These are phyloP conservation scores for Xylariaceae sp. DNA, from an alignment of 2,329 filamentous ascomycete species.

Conservation along the genomic window DNA sequence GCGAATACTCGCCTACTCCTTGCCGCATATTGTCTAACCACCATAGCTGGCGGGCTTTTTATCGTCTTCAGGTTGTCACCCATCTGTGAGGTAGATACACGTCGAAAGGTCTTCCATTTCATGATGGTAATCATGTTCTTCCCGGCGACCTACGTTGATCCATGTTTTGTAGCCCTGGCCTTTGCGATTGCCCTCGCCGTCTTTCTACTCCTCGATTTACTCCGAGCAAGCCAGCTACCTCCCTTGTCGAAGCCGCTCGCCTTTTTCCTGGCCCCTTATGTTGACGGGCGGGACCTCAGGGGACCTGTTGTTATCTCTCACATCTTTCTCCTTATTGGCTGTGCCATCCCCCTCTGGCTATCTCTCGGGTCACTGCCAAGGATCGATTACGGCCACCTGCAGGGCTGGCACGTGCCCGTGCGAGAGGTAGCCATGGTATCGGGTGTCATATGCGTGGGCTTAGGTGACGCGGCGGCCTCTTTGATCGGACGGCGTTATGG, in stretches of 20 bases:
- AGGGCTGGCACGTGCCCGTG: conserved; percentile 68
- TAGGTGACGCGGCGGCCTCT: conserved; percentile 90
- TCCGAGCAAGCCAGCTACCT: conserved; percentile 85
- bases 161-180: conserved; percentile 73
- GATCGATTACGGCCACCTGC: conserved; percentile 48
- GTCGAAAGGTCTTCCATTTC: conserved; percentile 95
- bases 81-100: conserved; percentile 86
- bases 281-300: conserved; percentile 86
- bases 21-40: conserved; percentile 63
- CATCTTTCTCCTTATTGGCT: conserved; percentile 91
- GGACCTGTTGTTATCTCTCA: conserved; percentile 94
- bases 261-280: conserved; percentile 83
- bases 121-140: conserved; percentile 97
- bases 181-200: conserved; percentile 73
- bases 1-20: conserved; percentile 79
- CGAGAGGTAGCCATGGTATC: conserved; percentile 85
- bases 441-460: conserved; percentile 87
- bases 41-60: conserved; percentile 65
- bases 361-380: conserved; percentile 66
- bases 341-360: conserved; percentile 90
- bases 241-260: conserved; percentile 83
- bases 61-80: conserved; percentile 69
- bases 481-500: conserved; percentile 84
- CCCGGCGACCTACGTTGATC: conserved; percentile 80
- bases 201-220: conserved; percentile 82